Base-by-base conservation (phyloP, 2,329 filamentous ascomycete genomes). In the Microsporum audouinii region DNA sequence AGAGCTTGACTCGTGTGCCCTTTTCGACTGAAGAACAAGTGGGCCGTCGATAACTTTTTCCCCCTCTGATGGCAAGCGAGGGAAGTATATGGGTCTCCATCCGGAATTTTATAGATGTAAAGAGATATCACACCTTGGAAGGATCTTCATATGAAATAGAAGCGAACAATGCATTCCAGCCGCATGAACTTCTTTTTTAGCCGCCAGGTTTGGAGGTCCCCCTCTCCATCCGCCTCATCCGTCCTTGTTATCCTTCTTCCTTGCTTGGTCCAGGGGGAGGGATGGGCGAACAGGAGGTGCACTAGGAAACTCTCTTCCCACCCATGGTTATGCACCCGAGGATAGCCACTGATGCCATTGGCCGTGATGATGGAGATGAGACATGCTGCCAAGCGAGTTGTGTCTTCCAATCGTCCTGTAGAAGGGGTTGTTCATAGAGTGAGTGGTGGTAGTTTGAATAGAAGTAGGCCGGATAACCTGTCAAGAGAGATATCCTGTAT, bases 331-430 rank as follows among this genome's bases (percentile, higher is more conserved):
- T 31, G 51, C 57, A 45, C 57, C 60, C 62, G 47, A 56, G 55
- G 57, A 60, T 39, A 23, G 38, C 49, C 55, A 57, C 33, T 29
- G 14, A 39, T 14, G 23, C 29, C 38, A 63, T 61, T 63, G 61
- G 61, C 59, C 14, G 61, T 45, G 12, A 47, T 4, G 12, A 43
- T 58, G 51, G 51, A 55, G 60, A 61, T 61, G 62, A 63, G 62
- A 63, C 62, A 58, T 38, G 39, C 51, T 49, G 62, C 62, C 62
- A 63, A 63, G 62, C 60, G 45, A 43, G 59, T 53, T 57, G 59
- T 53, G 49, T 59, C 56, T 60, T 41, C 57, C 57, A 61, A 29
- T 59, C 57, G 47, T 31, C 31, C 7, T 33, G 23, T 23, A 29
- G 43, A 47, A 27, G 43, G 7, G 23, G 45, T 14, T 14, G 45